Conservation (phyloP, 176 grass and related monocot species). For the Cenchrus fungigraminus region DNA sequence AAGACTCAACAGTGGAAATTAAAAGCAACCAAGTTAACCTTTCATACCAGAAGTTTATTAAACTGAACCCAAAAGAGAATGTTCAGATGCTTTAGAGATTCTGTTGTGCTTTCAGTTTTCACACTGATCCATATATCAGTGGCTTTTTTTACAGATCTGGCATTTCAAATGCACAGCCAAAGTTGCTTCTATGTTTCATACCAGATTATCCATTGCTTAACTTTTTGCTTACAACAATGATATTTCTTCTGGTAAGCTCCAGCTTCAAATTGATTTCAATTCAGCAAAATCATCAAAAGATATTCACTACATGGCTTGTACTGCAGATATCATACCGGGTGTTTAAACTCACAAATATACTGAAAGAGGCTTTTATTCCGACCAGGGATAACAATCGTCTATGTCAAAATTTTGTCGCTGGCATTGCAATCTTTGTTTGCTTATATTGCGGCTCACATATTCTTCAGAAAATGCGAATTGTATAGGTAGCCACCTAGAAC, state of each 20-base stretch:
- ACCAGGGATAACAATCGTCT: constrained; percentile 73
- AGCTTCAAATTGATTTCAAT: neutral
- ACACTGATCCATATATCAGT: neutral
- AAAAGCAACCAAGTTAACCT: neutral
- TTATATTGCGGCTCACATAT: constrained; percentile 68
- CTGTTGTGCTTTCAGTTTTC: neutral
- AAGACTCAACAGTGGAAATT: neutral
- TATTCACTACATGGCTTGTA: constrained; percentile 20
- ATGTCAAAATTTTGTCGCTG: constrained; percentile 67
- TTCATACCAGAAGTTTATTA: neutral
- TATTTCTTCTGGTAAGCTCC: constrained; percentile 72
- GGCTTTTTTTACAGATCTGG: constrained; percentile 58
- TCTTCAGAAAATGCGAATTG: constrained; percentile 57
- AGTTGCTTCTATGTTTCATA: constrained; percentile 75
- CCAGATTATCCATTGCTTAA: constrained; percentile 90
- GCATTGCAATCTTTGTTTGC: constrained; percentile 50
- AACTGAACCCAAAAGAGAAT: neutral
- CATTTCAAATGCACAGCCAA: constrained; percentile 85
- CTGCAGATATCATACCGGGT: constrained; percentile 73
- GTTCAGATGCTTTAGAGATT: neutral
- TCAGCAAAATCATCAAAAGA: neutral
- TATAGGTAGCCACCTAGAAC: constrained; percentile 40
- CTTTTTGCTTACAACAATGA: constrained; percentile 86
- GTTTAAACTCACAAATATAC: constrained; percentile 56
- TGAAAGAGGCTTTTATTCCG: constrained; percentile 67